A percentile compares a stretch with the other conserved stretches of the same genome.
These are phyloP conservation scores for Colletotrichum neosansevieriae DNA, from an alignment of 2,329 filamentous ascomycete genomes.

Conservation along the genomic window DNA sequence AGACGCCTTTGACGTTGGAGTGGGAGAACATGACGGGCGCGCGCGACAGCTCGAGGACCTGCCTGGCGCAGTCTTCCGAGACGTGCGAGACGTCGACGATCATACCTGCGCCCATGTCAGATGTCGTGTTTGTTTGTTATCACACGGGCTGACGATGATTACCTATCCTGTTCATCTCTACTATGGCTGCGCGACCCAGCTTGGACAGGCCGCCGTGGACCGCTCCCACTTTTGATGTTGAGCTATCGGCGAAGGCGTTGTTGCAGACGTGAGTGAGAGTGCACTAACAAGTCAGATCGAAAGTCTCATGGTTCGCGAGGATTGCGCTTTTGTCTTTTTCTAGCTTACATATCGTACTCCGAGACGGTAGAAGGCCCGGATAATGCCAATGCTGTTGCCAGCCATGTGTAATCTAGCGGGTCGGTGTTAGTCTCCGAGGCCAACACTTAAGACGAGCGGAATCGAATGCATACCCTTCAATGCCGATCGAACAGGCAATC, in stretches of 20 bases:
- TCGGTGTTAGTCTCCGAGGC: not conserved
- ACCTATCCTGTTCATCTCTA: slow-evolving; percentile 53
- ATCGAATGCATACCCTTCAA: slow-evolving; percentile 45
- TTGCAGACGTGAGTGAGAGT: slow-evolving; percentile 48
- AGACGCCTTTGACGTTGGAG: slow-evolving; percentile 44
- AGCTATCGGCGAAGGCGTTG: slow-evolving; percentile 46
- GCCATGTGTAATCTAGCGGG: slow-evolving; percentile 45
- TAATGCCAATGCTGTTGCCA: slow-evolving; percentile 49
- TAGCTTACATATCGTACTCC: slow-evolving; percentile 50
- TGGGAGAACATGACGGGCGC: slow-evolving; percentile 51
- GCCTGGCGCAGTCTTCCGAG: slow-evolving; percentile 43
- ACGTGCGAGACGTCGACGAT: slow-evolving; percentile 49
- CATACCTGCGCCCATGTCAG: slow-evolving; percentile 38
- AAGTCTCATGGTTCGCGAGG: too few species aligned
- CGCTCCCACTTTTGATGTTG: slow-evolving; percentile 44
- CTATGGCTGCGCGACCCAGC: slow-evolving; percentile 45
- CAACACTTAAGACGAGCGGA: accelerated
- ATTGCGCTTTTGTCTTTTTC: too few species aligned
- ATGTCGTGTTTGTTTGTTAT: accelerated
- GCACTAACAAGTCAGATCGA: slow-evolving; percentile 15
- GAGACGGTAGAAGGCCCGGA: slow-evolving; percentile 49
- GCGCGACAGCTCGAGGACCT: slow-evolving; percentile 44
- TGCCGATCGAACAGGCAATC: slow-evolving; percentile 51
- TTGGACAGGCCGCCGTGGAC: slow-evolving; percentile 45
- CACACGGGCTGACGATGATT: not conserved